Evolutionary conservation across 257 asterid genomes (phyloP).

Genomic region (Gynochthodes officinalis): DNA sequence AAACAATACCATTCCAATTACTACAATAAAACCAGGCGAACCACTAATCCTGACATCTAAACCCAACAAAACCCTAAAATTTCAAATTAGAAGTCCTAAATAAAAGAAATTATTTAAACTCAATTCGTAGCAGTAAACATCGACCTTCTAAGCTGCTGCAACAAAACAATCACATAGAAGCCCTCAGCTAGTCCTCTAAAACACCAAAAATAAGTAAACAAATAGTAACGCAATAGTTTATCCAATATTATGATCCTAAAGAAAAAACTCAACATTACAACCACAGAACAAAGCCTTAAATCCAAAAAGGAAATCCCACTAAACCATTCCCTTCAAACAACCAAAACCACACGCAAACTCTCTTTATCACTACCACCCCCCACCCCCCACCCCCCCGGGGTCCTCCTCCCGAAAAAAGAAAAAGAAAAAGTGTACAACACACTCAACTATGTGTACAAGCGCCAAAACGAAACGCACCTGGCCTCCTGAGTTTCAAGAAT

Average conservation of each 20-base stretch:
- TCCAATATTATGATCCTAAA: background rate
- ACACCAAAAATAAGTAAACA: background rate
- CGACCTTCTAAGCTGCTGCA: background rate
- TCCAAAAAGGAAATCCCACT: background rate
- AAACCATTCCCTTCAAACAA: background rate
- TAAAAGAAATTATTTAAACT: background rate
- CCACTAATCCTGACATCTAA: background rate
- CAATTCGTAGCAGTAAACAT: background rate
- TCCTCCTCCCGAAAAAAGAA: too few relatives aligned
- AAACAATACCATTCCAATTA: background rate
- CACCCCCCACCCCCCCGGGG: too few relatives aligned
- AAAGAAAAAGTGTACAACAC: too few relatives aligned
- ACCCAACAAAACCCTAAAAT: background rate
- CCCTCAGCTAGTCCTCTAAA: background rate
- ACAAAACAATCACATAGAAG: background rate
- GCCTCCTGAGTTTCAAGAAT: constrained; percentile 77
- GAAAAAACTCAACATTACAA: background rate
- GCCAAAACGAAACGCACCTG: constrained; percentile 40
- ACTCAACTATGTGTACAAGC: background rate
- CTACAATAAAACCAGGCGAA: background rate
- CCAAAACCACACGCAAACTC: background rate
- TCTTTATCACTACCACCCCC: background rate
- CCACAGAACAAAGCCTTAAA: background rate
- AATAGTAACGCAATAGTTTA: background rate
- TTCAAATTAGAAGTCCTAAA: background rate